Base-by-base conservation (phyloP, 108 stramenopile genomes). In the Epithemia pelagica region DNA sequence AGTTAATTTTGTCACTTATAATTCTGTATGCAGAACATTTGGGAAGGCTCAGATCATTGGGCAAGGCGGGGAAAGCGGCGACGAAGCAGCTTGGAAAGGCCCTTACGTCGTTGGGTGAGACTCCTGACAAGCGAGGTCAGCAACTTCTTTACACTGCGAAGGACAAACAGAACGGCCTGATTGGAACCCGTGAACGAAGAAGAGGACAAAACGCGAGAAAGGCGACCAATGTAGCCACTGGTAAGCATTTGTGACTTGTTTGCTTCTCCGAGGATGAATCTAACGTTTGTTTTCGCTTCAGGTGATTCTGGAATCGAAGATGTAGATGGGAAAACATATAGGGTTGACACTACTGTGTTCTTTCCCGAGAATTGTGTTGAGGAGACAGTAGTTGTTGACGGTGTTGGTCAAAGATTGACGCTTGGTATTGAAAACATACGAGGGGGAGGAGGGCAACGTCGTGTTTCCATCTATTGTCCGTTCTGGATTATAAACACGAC, bases 401-500 rank as follows among this genome's bases (percentile, higher is more conserved):
- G 86, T 54, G 64, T 87, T 51, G 95, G 95, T 0, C 96, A 97
- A 71, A 82, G 83, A 32, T 69, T 97, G 1, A 81, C 70, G 20
- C 67, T 97, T 31, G 69, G 71, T 25, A 78, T 97, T 31, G 95
- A 97, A 56, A 96, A 98, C 73, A 62, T 82, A 22, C 76, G 85
- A 24, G 95, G 97, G 10, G 88, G 91, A 61, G 95, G 95, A 22
- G 96, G 95, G 15, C 96, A 98, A 64, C 80, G 95, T 18, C 83
- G 79, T 28, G 83, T 96, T 21, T 72, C 79, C 0, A 66, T 97
- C 25, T 96, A 79, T 67, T 95, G 87, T 64, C 96, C 96, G 5
- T 95, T 87, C 63, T 97, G 96, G 94, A 88, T 94, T 65, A 88
- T 96, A 21, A 97, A 97, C 69, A 97, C 92, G 8, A 95, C 96